A percentile compares a stretch with the other conserved stretches of the same genome.
phyloP scores from a whole-genome alignment of 331 rosid species.

The Cydonia oblonga region DNA sequence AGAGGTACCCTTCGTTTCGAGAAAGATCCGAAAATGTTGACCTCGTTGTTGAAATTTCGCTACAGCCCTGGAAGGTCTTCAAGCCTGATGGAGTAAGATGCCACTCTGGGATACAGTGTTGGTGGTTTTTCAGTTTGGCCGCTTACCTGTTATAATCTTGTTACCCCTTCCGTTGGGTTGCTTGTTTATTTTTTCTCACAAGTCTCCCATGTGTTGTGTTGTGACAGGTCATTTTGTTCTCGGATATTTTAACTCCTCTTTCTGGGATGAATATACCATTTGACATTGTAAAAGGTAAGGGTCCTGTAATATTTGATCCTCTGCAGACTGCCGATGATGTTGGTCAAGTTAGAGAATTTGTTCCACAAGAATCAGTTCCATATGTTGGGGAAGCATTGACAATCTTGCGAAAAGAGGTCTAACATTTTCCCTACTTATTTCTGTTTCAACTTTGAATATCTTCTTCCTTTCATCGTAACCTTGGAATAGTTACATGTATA shows the following conservation, averaged over 20 bases:
- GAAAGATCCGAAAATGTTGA: constrained; percentile 96
- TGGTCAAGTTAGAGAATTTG: constrained; percentile 64
- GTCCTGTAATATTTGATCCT: constrained; percentile 78
- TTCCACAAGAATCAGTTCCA: constrained; percentile 84
- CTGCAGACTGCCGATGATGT: constrained; percentile 51
- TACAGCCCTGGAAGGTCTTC: constrained; percentile 96
- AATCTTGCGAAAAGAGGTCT: constrained; percentile 78
- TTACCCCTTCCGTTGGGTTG: constrained; percentile 4
- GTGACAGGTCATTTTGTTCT: constrained; percentile 84
- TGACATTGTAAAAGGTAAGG: constrained; percentile 94
- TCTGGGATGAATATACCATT: constrained; percentile 97
- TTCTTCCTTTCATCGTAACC: background rate
- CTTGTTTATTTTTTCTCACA: constrained; percentile 7
- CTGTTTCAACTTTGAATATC: background rate
- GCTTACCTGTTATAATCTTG: background rate
- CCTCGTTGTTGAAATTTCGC: constrained; percentile 89
- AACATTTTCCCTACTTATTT: constrained; percentile 9
- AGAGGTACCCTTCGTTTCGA: constrained; percentile 85
- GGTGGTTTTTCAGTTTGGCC: background rate
- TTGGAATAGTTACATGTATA: background rate
- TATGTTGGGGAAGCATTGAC: constrained; percentile 88
- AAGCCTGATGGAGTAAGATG: constrained; percentile 91
- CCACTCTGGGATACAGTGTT: background rate
- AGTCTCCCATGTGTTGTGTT: background rate
- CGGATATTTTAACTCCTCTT: constrained; percentile 93